phyloP scores from a whole-genome alignment of 768 basidiomycete genomes.

The Dentipellis sp. region DNA sequence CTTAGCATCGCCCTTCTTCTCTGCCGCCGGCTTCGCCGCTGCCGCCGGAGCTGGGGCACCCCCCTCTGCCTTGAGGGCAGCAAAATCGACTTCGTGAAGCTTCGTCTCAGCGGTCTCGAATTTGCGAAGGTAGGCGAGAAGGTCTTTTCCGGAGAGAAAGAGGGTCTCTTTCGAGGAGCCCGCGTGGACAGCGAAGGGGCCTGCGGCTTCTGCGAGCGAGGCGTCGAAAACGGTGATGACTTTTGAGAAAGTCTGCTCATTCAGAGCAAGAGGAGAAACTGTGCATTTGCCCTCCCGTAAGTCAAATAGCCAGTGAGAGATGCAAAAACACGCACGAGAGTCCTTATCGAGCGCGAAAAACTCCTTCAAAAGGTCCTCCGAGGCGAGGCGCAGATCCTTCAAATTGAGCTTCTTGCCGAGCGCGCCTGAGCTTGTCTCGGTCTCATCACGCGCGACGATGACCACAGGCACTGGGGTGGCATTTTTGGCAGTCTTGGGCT shows the following conservation, averaged over 20 bases:
- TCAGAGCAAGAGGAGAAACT: conserved; percentile 82
- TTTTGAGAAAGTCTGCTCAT: conserved; percentile 52
- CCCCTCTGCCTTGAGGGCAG: conserved; percentile 42
- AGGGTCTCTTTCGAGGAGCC: conserved; percentile 61
- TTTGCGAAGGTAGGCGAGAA: conserved; percentile 58
- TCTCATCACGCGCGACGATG: conserved; percentile 75
- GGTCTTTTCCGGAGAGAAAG: conserved; percentile 73
- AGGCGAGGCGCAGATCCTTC: conserved; percentile 83
- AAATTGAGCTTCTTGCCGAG: conserved; percentile 74
- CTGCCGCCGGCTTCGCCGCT: conserved; percentile 25
- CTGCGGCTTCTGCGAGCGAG: conserved; percentile 61
- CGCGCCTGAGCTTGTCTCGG: conserved; percentile 71
- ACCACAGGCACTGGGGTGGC: conserved; percentile 79
- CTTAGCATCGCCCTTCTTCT: conserved; percentile 58
- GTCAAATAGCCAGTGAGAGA: conserved; percentile 1
- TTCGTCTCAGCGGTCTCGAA: conserved; percentile 61
- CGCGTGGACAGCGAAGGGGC: conserved; percentile 69
- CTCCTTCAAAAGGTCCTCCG: conserved; percentile 77
- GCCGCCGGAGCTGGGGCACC: conserved; percentile 21
- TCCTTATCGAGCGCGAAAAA: conserved; percentile 83
- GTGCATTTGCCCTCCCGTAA: background rate
- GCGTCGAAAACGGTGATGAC: conserved; percentile 71
- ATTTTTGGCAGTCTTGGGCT: conserved; percentile 91
- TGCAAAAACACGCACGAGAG: conserved; percentile 51
- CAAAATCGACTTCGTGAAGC: conserved; percentile 68